Conservation (phyloP, 2,329 filamentous ascomycete species). For the Lachnellula arida region DNA sequence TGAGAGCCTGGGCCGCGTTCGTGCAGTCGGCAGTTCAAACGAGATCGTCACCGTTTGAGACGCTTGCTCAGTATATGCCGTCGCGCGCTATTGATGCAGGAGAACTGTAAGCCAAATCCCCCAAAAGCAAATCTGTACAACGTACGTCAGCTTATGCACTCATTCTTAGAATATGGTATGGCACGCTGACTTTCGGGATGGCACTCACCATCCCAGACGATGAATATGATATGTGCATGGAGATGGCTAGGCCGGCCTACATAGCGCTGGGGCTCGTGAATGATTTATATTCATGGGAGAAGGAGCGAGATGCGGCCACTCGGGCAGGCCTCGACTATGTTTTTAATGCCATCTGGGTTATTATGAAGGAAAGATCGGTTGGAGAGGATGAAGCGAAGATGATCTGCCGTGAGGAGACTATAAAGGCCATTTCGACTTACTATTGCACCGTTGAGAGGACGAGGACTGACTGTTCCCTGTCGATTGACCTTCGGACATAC, state of each 20-base stretch:
- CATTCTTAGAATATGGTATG: slow-evolving; percentile 20
- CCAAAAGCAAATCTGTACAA: neutral
- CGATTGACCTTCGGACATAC: slow-evolving; percentile 27
- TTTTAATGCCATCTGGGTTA: slow-evolving; percentile 37
- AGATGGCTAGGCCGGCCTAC: slow-evolving; percentile 19
- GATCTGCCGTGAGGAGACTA: slow-evolving; percentile 11
- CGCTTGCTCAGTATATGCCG: slow-evolving; percentile 28
- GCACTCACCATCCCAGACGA: slow-evolving; percentile 35
- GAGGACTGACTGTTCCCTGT: slow-evolving; percentile 7
- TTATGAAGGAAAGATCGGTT: slow-evolving; percentile 35
- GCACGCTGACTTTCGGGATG: slow-evolving; percentile 35
- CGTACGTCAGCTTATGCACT: neutral
- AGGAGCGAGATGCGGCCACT: slow-evolving; percentile 32
- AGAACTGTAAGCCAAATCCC: slow-evolving; percentile 23
- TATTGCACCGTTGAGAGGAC: neutral
- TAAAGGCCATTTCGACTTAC: neutral
- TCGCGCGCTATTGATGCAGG: slow-evolving; percentile 28
- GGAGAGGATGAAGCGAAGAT: slow-evolving; percentile 28
- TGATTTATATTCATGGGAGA: slow-evolving; percentile 38
- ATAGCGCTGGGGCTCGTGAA: slow-evolving; percentile 34
- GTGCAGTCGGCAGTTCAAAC: slow-evolving; percentile 12
- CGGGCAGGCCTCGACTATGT: slow-evolving; percentile 20
- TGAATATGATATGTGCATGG: slow-evolving; percentile 30
- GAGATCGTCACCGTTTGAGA: slow-evolving; percentile 14
- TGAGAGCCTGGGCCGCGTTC: slow-evolving; percentile 28